A percentile compares a stretch with the other conserved stretches of the same genome.
Conservation (phyloP, 441 rosid genomes). For the Arabidopsis hybrid region DNA sequence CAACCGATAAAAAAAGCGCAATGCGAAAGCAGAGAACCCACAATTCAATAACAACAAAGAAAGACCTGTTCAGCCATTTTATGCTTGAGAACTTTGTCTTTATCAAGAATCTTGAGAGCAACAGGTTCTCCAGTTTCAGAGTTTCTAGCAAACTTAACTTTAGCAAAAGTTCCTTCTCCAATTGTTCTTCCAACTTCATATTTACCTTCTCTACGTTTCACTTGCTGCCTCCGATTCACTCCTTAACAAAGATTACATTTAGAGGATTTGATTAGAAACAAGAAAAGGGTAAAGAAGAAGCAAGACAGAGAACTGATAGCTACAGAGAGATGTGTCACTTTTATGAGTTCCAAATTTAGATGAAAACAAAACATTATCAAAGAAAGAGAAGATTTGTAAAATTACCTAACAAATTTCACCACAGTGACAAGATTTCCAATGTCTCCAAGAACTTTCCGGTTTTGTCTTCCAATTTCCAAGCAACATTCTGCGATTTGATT, state of each 20-base stretch:
- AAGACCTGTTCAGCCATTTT: conserved; percentile 96
- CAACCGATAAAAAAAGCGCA: not conserved
- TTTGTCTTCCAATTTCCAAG: conserved; percentile 49
- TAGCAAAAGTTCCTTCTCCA: conserved; percentile 97
- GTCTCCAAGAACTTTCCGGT: conserved; percentile 53
- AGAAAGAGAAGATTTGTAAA: no score
- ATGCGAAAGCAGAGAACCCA: not conserved
- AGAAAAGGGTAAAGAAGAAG: no score
- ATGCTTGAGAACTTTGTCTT: conserved; percentile 95
- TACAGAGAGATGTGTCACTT: not conserved
- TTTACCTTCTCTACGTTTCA: conserved; percentile 86
- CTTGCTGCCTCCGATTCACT: conserved; percentile 47
- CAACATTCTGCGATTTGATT: conserved; percentile 52
- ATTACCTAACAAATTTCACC: conserved; percentile 31
- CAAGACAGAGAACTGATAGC: no score
- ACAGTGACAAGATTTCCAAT: conserved; percentile 3
- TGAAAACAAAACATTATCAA: no score
- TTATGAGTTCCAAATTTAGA: no score
- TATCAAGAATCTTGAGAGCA: conserved; percentile 96
- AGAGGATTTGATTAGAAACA: no score
- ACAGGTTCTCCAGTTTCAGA: conserved; percentile 84
- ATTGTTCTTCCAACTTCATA: conserved; percentile 96
- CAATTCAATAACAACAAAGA: not conserved
- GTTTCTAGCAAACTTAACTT: no score
- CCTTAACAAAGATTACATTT: conserved; percentile 1